phyloP scores from a whole-genome alignment of 2,329 filamentous ascomycete species.

The Pseudogymnoascus pannorum region DNA sequence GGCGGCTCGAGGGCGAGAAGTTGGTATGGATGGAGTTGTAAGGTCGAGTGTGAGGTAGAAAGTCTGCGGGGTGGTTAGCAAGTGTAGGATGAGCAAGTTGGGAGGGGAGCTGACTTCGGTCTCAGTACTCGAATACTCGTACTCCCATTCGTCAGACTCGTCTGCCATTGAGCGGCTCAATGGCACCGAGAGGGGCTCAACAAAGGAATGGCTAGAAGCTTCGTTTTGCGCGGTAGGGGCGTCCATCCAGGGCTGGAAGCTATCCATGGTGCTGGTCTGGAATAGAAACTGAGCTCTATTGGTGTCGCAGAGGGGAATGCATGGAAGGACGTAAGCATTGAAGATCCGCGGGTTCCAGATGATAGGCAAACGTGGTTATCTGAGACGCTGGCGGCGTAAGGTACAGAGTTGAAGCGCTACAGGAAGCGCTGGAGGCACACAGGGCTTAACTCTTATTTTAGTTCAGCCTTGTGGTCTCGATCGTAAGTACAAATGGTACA shows the following conservation, averaged over 20 bases:
- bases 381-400: not conserved
- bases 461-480: not conserved
- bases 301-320: not conserved
- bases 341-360: not conserved
- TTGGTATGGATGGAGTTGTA: conserved; percentile 34
- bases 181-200: not conserved
- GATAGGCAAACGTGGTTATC: not conserved
- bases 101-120: conserved; percentile 42
- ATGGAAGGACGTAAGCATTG: not conserved
- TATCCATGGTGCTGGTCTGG: not conserved
- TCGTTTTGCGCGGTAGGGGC: conserved; percentile 8
- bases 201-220: conserved; percentile 3
- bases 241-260: conserved; percentile 1
- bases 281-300: not conserved
- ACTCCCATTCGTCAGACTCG: conserved; percentile 58
- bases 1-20: conserved; percentile 14
- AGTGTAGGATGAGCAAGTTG: not conserved
- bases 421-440: not conserved
- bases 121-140: conserved; percentile 58
- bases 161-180: conserved; percentile 30
- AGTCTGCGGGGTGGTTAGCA: conserved; percentile 36
- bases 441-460: not conserved
- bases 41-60: conserved; percentile 59
- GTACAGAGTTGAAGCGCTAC: not conserved
- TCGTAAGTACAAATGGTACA: not conserved